phyloP scores from a whole-genome alignment of 306 rosid genomes.

The Echinosophora koreensis region DNA sequence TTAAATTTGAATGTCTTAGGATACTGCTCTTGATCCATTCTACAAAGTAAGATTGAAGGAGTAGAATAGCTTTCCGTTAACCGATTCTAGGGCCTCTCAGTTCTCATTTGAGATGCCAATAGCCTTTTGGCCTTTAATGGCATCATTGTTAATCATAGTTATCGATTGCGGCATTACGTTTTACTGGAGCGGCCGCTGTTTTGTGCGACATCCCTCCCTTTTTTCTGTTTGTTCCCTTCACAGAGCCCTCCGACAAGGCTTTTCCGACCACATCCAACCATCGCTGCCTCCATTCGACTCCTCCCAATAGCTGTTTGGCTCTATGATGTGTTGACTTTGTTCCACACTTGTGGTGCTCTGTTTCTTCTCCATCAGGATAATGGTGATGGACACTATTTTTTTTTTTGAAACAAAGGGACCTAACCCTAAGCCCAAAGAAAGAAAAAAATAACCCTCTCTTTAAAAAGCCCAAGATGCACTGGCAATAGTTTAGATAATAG shows the following conservation, averaged over 20 bases:
- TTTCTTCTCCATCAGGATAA: background rate
- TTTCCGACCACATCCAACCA: background rate
- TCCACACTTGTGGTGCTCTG: background rate
- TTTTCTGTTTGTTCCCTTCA: too few species aligned
- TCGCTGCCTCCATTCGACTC: background rate
- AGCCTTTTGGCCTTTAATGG: too few species aligned
- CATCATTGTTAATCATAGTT: too few species aligned
- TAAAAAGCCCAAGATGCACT: background rate
- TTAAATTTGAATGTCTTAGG: background rate
- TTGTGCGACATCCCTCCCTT: background rate
- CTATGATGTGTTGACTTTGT: background rate
- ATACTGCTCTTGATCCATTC: background rate
- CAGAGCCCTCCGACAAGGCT: background rate
- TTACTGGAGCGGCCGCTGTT: background rate
- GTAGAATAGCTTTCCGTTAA: background rate
- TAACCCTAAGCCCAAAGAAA: background rate
- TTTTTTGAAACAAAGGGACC: background rate
- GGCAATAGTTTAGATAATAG: background rate
- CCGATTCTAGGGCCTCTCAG: background rate
- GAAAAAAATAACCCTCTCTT: background rate
- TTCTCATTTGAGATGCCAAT: constrained; percentile 9
- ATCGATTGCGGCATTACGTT: background rate
- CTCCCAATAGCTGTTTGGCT: background rate
- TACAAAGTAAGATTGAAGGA: constrained; percentile 11
- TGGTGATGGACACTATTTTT: background rate